Base-by-base conservation (phyloP, 306 rosid species). In the Pueraria montana region DNA sequence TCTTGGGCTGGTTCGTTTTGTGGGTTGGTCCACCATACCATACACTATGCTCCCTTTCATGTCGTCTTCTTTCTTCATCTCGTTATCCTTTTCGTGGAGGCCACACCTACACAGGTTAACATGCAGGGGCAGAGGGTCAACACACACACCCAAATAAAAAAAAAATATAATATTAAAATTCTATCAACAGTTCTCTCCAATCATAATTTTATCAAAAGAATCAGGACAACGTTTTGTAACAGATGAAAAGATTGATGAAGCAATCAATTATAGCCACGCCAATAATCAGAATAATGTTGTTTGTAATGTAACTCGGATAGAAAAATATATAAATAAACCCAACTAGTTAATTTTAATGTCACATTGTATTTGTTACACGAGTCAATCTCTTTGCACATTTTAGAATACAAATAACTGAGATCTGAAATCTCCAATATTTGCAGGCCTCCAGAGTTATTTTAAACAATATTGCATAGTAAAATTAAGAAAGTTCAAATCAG, bases 371-470 rank as follows among this genome's bases (percentile, higher is more conserved):
- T 27, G 32, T 27, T n/a, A n/a, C n/a, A n/a, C n/a, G n/a, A n/a
- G n/a, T n/a, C n/a, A n/a, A n/a, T n/a, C n/a, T n/a, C n/a, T n/a
- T n/a, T n/a, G n/a, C n/a, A n/a, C n/a, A n/a, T n/a, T n/a, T n/a
- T n/a, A n/a, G n/a, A n/a, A n/a, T n/a, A n/a, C 12, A 2, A 77
- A 26, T 43, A 17, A 10, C 11, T 23, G 17, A 9, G 11, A 34
- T 43, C 48, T 62, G 14, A 21, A 26, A 74, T 74, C 24, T 43
- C 17, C 11, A 23, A 48, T 74, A 20, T 68, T 77, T 76, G 86
- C 86, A 77, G 86, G 78, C 78, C 65, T 55, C 23, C 0, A 27
- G 9, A 42, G 45, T 66, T 75, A 66, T 65, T 24, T 74, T 59
- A 81, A 77, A 61, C 38, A 74, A 2, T 26, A 45, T 6, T 42